phyloP scores from a whole-genome alignment of 2,329 filamentous ascomycete genomes.

The Cladosporium phlei region DNA sequence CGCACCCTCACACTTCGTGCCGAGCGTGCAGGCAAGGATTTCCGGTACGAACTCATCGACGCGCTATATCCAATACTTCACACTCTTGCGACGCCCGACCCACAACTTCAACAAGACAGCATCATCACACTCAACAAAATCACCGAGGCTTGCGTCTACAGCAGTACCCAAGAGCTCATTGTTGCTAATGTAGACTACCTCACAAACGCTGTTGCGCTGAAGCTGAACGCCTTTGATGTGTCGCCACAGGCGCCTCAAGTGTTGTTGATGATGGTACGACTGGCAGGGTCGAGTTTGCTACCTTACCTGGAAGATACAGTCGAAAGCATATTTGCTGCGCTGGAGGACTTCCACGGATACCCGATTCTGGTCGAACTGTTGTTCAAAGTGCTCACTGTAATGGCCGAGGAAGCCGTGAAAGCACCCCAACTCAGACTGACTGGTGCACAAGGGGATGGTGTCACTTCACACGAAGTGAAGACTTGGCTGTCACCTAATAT shows the following conservation, averaged over 20 bases:
- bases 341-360: constrained; percentile 96
- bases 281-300: constrained; percentile 75
- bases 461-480: constrained; percentile 1
- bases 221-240: constrained; percentile 86
- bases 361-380: constrained; percentile 76
- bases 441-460: constrained; percentile 17
- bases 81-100: constrained; percentile 69
- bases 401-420: constrained; percentile 76
- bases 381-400: constrained; percentile 74
- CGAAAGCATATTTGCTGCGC: constrained; percentile 80
- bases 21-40: constrained; percentile 59
- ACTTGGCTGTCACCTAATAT: constrained; percentile 34
- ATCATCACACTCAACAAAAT: constrained; percentile 77
- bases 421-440: constrained; percentile 46
- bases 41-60: constrained; percentile 82
- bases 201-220: constrained; percentile 83
- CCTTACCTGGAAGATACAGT: constrained; percentile 90
- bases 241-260: constrained; percentile 88
- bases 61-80: constrained; percentile 87
- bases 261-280: constrained; percentile 84
- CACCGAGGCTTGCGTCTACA: constrained; percentile 70
- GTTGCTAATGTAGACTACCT: constrained; percentile 94
- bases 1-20: constrained; percentile 77
- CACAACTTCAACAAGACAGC: constrained; percentile 70
- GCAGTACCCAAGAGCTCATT: constrained; percentile 69